Base-by-base conservation (phyloP, 345 rosid species). In the Eucalyptus dawsonii region DNA sequence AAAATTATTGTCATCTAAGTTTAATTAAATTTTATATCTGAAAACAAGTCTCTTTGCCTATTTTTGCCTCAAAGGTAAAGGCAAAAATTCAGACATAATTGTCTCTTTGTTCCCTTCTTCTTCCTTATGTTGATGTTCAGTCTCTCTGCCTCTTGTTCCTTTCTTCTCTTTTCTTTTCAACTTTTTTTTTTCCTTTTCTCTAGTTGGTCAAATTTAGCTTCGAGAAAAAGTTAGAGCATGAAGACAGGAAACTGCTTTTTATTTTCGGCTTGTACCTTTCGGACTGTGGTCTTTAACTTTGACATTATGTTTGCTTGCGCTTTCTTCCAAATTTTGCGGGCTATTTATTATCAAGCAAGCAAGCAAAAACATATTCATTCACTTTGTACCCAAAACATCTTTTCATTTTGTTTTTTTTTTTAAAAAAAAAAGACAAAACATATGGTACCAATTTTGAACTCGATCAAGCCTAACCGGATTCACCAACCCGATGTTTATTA, bases 211-310 rank as follows among this genome's bases (percentile, higher is more conserved):
- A 86, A 56, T 86, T 12, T 8, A 11, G 76, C 2, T 14, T 21
- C 53, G 54, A 87, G 50, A 50, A 45, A 58, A 87, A 27, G 37
- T 34, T 24, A 29, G 4, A 60, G 51, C 44, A 27, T 87, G 24
- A 65, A 11, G 88, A 87, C 88, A 87, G 88, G 65, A 24, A 22
- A 34, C 53, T 86, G 40, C 83, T 72, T 51, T 53, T 87, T 53
- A 40, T 37, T 47, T 86, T 86, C 42, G 40, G 87, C 87, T 86
- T 29, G 44, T 86, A 6, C 54, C 54, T 88, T 50, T 29, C 29
- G 25, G 34, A 34, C 72, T 6, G 51, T 24, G 89, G 56, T 19
- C 54, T 72, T 72, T 17, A 88, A 49, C 25, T 62, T 44, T 49
- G 60, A 86, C 54, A n/a, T 86, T 86, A 50, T 50, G 62, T 25